Evolutionary conservation across 371 early-diverging fungal genomes (phyloP), one percentile per base, ranked within the genome.

Genomic region (Saksenaea vasiformis): DNA sequence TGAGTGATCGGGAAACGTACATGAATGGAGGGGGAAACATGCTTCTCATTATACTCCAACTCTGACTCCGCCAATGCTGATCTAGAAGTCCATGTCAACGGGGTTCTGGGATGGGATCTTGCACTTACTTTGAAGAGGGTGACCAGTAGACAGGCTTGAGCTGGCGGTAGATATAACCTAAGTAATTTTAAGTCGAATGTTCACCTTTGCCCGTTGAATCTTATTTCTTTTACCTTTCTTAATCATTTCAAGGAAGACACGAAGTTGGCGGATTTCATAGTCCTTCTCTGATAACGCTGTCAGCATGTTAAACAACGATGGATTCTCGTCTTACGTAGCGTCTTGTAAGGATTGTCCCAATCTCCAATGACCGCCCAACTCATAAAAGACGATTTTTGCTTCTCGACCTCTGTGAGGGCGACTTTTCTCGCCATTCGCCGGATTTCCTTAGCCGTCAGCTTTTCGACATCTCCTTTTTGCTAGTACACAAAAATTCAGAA

Each of bases 51-150:
- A 66, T 95, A 95, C 69, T 96, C 95, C 17, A 95, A 73, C 66
- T 95, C 96, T 9, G 95, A 87, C 70, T 96, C 96, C n/a, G 96
- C 95, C 55, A 96, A 83, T 2, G 96, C 95, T 2, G 96, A 93
- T 68, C 91, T 87, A 57, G 17, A 19, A 59, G 13, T 51, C 24
- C 3, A 53, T 36, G 54, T 26, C 1, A 4, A 22, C 15, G 41
- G 8, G 60, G 26, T 22, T 41, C 9, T 54, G 27, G 13, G 31
- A 56, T 27, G 57, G 27, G 47, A 17, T 55, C 9, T 13, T 14
- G 15, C 14, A 19, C 57, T 58, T 69, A 73, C 78, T 69, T 73
- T 27, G 94, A 93, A 2, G 94, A 91, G 2, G 96, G 95, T 4
- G 94, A 95, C 94, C 94, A 96, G 69, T 93, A 94, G 2, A 95